Percentiles rank a stretch among this genome's conserved stretches.
Conservation (phyloP, 2,329 filamentous ascomycete genomes). For the Hypoxylon sp. region DNA sequence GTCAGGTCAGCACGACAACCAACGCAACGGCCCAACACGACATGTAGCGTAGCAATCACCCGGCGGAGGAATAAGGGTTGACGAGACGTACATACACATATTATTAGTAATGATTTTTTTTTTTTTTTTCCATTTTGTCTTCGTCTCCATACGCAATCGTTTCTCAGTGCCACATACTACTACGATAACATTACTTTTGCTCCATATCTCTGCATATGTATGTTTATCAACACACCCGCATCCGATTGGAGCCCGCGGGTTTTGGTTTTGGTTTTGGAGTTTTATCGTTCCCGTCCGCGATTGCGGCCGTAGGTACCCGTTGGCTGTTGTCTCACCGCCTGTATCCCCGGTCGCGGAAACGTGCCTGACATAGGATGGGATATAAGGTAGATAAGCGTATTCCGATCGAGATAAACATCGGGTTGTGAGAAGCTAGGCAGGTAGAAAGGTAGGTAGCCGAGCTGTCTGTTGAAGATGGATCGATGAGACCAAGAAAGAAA, state of each 20-base stretch:
- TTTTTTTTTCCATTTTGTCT: too few relatives aligned
- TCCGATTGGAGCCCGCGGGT: background rate
- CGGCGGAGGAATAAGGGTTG: background rate
- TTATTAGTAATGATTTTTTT: conserved; percentile 1
- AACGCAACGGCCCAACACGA: background rate
- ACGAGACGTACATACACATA: background rate
- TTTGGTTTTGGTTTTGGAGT: background rate
- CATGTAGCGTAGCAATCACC: background rate
- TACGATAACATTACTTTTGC: background rate
- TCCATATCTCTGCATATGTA: background rate
- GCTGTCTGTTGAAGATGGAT: too few relatives aligned
- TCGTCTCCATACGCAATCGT: background rate
- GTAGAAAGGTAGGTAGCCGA: too few relatives aligned
- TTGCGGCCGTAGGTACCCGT: background rate
- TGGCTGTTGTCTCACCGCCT: background rate
- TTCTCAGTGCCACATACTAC: background rate
- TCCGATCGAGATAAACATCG: background rate
- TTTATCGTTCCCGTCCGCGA: background rate
- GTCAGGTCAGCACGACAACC: background rate
- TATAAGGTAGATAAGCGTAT: too few relatives aligned
- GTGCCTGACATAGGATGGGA: too few relatives aligned
- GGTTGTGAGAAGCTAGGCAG: too few relatives aligned
- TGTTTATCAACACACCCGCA: background rate
- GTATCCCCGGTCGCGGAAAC: background rate
- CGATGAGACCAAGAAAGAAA: too few relatives aligned